These are phyloP conservation scores for Penium margaritaceum DNA, from an alignment of 139 green algal species.

Conservation along the genomic window DNA sequence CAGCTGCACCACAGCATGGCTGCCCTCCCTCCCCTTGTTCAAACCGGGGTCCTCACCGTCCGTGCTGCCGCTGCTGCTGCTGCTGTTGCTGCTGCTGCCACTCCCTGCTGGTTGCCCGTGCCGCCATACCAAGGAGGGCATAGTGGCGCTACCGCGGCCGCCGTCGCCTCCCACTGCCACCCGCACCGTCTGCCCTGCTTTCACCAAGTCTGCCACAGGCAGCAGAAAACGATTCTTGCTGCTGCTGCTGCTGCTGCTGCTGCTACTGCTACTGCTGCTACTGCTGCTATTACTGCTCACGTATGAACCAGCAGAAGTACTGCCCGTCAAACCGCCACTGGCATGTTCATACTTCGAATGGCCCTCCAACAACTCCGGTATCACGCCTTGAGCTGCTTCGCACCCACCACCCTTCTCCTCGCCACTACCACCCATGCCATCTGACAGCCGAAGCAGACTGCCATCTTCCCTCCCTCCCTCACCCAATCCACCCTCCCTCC, in stretches of 20 bases:
- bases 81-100: background rate
- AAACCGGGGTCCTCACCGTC: constrained; percentile 14
- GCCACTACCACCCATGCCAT: no score
- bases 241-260: background rate
- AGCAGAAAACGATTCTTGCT: background rate
- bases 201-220: constrained; percentile 22
- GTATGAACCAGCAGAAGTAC: no score
- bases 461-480: background rate
- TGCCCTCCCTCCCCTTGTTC: constrained; percentile 11
- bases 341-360: no score
- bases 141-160: constrained; percentile 24
- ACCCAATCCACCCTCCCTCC: no score
- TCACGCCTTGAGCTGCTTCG: no score
- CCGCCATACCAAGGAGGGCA: background rate
- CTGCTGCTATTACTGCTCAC: no score
- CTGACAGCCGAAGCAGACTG: no score
- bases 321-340: no score
- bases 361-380: no score
- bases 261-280: background rate
- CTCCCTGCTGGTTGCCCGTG: background rate
- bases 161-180: constrained; percentile 14
- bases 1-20: constrained; percentile 6
- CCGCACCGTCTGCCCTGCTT: constrained; percentile 1
- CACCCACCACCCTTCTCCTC: no score
- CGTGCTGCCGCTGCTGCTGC: no score